Evolutionary conservation across 176 grass and related monocot species (phyloP), one percentile per base, ranked within the genome.

Genomic region (Coix lacrymajobi): DNA sequence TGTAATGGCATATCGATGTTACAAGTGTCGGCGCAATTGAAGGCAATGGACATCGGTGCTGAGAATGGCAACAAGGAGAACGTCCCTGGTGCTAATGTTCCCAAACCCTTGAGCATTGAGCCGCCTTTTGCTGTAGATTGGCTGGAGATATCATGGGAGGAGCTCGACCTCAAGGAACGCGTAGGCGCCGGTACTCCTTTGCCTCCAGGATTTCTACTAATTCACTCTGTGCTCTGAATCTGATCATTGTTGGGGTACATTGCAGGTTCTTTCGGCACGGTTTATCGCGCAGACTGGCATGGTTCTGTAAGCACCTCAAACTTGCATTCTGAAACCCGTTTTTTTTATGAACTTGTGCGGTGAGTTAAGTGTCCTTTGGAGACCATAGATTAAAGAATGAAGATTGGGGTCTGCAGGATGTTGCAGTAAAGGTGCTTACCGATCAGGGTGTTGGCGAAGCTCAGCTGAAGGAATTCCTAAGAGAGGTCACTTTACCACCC

Each of bases 61-160:
- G 52, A 70, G 32, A 57, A 62, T 56, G 22, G 76, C 10, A 37
- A 79, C 32, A 89, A 81, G 77, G 80, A 78, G 44, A 73, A 89
- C 37, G 77, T 71, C 39, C 25, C 32, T 5, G 69, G 46, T 84
- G 48, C 60, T 49, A 40, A 25, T 5, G 22, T 84, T 74, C 78
- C 48, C 1, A 88, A 86, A 77, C 79, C n/a, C 13, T n/a, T 94
- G 71, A 86, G 46, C 64, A 58, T 94, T 32, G 90, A 98, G 61
- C 87, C 81, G 3, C 89, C 88, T 76, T 84, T 98, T 52, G 82
- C 79, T 20, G 61, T 57, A 43, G 95, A 95, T 77, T 98, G 90
- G 92, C 89, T 98, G 11, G 95, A 98, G 82, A 98, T 98, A 87
- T 88, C 95, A 76, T 95, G 95, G 95, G 95, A 95, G 12, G 92